A percentile compares a stretch with the other conserved stretches of the same genome.
Evolutionary conservation across 768 basidiomycete genomes (phyloP).

Genomic region (Naganishia vaughanmartiniae): DNA sequence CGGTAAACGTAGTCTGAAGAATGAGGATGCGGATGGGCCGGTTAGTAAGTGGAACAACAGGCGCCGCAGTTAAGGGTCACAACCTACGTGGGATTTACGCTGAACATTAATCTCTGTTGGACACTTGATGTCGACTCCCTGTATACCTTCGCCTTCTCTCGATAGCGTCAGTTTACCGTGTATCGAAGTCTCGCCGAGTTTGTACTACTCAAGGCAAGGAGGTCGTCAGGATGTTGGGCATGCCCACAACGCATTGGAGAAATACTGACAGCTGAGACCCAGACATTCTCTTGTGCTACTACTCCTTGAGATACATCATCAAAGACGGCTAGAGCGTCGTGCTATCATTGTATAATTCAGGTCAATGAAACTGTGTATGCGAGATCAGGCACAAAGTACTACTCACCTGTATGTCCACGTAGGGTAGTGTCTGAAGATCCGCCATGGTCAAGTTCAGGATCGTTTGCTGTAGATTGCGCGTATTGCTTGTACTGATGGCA

Average conservation of each 20-base stretch:
- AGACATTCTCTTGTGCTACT: slow-evolving; percentile 64
- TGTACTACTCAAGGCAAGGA: slow-evolving; percentile 54
- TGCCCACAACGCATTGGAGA: background rate
- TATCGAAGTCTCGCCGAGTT: slow-evolving; percentile 54
- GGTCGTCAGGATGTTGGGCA: background rate
- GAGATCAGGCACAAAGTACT: background rate
- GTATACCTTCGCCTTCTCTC: slow-evolving; percentile 54
- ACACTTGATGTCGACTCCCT: slow-evolving; percentile 56
- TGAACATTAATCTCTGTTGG: slow-evolving; percentile 59
- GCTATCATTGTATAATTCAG: slow-evolving; percentile 65
- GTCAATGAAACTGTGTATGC: slow-evolving; percentile 37
- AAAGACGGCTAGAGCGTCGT: slow-evolving; percentile 62
- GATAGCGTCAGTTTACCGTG: slow-evolving; percentile 64
- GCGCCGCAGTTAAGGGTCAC: background rate
- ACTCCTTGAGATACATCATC: slow-evolving; percentile 64
- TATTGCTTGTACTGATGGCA: background rate
- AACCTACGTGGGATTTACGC: slow-evolving; percentile 39
- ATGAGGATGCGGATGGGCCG: background rate
- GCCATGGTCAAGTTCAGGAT: background rate
- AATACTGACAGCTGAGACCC: slow-evolving; percentile 63
- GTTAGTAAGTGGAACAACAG: background rate
- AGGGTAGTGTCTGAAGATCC: slow-evolving; percentile 36
- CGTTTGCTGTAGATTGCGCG: background rate
- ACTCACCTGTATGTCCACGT: slow-evolving; percentile 50
- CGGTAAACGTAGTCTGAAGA: slow-evolving; percentile 39